A percentile compares a stretch with the other conserved stretches of the same genome.
Evolutionary conservation across 495 filamentous ascomycete species (phyloP).

Genomic region (Bacidia rubella): DNA sequence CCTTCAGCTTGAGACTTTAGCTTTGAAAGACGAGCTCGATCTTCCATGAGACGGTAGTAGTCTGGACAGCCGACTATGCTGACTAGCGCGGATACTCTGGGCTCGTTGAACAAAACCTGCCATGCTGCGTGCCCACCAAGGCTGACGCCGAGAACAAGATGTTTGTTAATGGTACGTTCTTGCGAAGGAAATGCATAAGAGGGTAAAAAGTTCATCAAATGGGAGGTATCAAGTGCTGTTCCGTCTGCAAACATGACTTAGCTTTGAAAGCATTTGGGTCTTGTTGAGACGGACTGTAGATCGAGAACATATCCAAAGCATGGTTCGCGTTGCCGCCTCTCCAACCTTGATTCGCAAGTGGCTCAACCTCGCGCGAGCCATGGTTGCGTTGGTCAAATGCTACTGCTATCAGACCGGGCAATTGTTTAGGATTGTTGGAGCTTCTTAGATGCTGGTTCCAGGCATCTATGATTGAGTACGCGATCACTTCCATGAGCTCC

Average conservation of each 20-base stretch:
- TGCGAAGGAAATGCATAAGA: conserved; percentile 53
- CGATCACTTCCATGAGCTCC: conserved; percentile 53
- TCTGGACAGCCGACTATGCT: conserved; percentile 84
- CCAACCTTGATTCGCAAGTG: conserved; percentile 59
- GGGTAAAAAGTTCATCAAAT: conserved; percentile 60
- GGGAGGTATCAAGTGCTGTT: conserved; percentile 58
- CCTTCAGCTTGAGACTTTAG: conserved; percentile 37
- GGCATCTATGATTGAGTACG: conserved; percentile 37
- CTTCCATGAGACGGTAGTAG: conserved; percentile 61
- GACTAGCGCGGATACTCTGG: conserved; percentile 59
- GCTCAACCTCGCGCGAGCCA: conserved; percentile 50
- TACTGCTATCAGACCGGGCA: conserved; percentile 55
- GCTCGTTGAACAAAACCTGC: conserved; percentile 65
- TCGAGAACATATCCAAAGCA: conserved; percentile 76
- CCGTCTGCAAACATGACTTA: conserved; percentile 35
- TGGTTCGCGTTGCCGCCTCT: conserved; percentile 65
- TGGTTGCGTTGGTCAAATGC: conserved; percentile 88
- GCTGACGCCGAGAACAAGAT: conserved; percentile 69
- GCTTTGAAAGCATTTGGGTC: neutral
- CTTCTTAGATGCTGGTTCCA: conserved; percentile 36
- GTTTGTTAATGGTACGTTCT: conserved; percentile 42
- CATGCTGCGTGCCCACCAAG: conserved; percentile 84
- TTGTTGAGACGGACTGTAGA: conserved; percentile 32
- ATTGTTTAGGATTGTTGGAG: conserved; percentile 16
- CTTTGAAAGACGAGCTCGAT: conserved; percentile 65